phyloP scores from a whole-genome alignment of 139 green algal species.

The Limnomonas spitsbergensis region DNA sequence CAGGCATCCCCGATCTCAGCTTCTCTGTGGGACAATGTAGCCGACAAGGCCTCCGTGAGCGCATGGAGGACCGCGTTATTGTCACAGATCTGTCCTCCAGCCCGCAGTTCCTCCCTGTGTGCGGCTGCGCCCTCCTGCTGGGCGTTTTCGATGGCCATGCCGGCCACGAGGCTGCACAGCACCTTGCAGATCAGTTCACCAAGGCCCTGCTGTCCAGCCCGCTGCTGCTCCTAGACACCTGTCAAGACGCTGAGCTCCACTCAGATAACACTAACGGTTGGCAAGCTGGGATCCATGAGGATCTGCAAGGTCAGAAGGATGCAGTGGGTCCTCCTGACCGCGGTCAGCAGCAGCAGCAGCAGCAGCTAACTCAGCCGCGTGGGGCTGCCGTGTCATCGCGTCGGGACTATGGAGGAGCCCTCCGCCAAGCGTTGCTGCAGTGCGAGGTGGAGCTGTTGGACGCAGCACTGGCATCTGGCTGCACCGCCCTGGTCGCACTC shows the following conservation, averaged over 20 bases:
- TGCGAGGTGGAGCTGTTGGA: background rate
- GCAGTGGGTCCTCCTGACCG: too few species aligned
- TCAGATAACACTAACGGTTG: too few species aligned
- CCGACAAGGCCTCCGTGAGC: background rate
- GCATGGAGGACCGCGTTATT: conserved; percentile 11
- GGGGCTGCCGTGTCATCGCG: background rate
- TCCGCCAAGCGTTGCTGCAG: background rate
- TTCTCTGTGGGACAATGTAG: background rate
- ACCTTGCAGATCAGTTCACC: conserved; percentile 3
- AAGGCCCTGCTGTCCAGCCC: background rate
- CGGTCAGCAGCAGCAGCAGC: background rate
- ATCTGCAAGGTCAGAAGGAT: too few species aligned
- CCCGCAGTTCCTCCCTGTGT: background rate
- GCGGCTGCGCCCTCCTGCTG: background rate
- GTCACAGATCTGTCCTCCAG: background rate
- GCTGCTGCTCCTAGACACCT: too few species aligned
- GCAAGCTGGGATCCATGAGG: too few species aligned
- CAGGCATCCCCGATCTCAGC: background rate
- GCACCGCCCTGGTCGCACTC: conserved; percentile 1
- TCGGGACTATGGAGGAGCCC: background rate
- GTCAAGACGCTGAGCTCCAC: too few species aligned
- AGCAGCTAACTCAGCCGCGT: background rate
- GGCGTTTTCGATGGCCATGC: conserved; percentile 11
- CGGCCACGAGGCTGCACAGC: conserved; percentile 4
- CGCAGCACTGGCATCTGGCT: background rate